These are phyloP conservation scores for Phoma sp. DNA, from an alignment of 2,329 filamentous ascomycete species.

Conservation along the genomic window DNA sequence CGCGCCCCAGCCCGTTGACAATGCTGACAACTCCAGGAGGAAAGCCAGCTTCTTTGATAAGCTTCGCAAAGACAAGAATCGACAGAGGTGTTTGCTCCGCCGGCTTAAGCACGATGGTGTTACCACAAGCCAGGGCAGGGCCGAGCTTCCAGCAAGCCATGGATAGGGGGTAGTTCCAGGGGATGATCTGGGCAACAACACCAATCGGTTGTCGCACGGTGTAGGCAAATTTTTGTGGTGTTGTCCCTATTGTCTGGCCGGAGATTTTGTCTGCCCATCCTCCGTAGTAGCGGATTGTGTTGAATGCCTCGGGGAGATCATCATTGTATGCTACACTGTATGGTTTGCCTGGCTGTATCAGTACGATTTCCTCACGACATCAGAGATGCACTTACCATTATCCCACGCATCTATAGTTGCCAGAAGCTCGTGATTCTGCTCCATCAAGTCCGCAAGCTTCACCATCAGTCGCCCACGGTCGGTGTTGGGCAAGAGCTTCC, in stretches of 20 bases:
- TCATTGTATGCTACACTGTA: slow-evolving; percentile 67
- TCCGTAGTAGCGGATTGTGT: slow-evolving; percentile 72
- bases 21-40: slow-evolving; percentile 54
- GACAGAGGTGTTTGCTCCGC: slow-evolving; percentile 63
- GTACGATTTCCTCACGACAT: not conserved
- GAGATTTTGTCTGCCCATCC: slow-evolving; percentile 80
- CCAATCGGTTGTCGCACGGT: slow-evolving; percentile 71
- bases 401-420: slow-evolving; percentile 64
- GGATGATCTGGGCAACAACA: slow-evolving; percentile 46
- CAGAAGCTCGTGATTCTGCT: slow-evolving; percentile 19
- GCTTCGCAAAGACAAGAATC: slow-evolving; percentile 12
- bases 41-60: slow-evolving; percentile 48
- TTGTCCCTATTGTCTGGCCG: slow-evolving; percentile 74
- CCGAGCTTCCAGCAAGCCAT: slow-evolving; percentile 62
- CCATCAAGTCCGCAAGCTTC: slow-evolving; percentile 39
- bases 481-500: slow-evolving; percentile 25
- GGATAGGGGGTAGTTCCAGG: slow-evolving; percentile 52
- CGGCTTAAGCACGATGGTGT: slow-evolving; percentile 62
- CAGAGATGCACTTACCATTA: slow-evolving; percentile 63
- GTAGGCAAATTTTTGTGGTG: slow-evolving; percentile 73
- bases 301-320: slow-evolving; percentile 66
- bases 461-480: slow-evolving; percentile 31
- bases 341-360: slow-evolving; percentile 60
- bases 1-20: slow-evolving; percentile 64
- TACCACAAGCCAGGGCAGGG: slow-evolving; percentile 63